phyloP scores from a whole-genome alignment of 2,329 filamentous ascomycete species.

The Metarhizium humberi region DNA sequence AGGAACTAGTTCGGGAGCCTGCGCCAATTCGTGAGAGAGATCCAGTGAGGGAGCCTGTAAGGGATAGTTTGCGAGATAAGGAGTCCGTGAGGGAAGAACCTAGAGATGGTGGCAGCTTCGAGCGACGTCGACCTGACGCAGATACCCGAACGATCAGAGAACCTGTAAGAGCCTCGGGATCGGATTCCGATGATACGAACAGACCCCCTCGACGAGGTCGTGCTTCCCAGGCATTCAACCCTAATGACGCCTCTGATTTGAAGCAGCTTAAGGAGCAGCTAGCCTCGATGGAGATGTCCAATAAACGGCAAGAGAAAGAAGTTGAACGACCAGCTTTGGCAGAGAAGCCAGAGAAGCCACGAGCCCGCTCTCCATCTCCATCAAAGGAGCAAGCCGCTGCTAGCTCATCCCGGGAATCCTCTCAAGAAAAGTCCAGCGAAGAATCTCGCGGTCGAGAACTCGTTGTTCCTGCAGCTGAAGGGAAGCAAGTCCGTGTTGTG shows the following conservation, averaged over 20 bases:
- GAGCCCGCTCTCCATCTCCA: constrained; percentile 11
- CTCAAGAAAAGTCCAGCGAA: constrained; percentile 9
- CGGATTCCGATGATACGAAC: constrained; percentile 34
- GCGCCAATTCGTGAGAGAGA: constrained; percentile 3
- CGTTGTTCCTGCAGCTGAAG: constrained; percentile 22
- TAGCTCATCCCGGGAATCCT: constrained; percentile 7
- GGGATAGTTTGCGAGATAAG: constrained; percentile 26
- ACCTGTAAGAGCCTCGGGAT: constrained; percentile 18
- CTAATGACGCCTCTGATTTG: constrained; percentile 41
- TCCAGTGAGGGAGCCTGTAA: constrained; percentile 14
- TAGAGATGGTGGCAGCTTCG: constrained; percentile 15
- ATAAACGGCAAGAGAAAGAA: constrained; percentile 11
- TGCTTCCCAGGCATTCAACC: constrained; percentile 36
- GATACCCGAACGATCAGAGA: constrained; percentile 17
- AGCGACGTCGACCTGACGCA: constrained; percentile 2
- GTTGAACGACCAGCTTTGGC: background rate
- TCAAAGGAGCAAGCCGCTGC: constrained; percentile 8
- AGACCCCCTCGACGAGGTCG: constrained; percentile 27
- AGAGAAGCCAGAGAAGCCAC: constrained; percentile 7
- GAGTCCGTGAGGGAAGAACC: background rate
- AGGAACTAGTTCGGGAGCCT: background rate
- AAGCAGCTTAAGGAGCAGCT: constrained; percentile 41
- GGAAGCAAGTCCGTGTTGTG: constrained; percentile 56
- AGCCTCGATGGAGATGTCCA: constrained; percentile 27
- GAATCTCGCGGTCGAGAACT: constrained; percentile 34